Base-by-base conservation (phyloP, 495 filamentous ascomycete species). In the Hypoxylon crocopeplum region DNA sequence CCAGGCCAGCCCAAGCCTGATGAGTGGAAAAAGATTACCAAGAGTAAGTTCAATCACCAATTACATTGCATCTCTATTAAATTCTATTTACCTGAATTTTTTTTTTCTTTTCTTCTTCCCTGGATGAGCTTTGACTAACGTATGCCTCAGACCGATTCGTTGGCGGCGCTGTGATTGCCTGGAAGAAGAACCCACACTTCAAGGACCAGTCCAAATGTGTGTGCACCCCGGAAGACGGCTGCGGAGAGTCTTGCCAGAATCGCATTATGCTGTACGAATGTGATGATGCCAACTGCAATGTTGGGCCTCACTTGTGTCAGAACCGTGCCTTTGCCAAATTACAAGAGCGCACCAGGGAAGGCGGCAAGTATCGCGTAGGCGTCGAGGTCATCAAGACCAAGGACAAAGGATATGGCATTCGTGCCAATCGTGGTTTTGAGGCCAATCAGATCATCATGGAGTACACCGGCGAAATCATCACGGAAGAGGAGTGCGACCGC, bases 191-290 rank as follows among this genome's bases (percentile, higher is more conserved):
- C 52, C 88, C 87, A 37, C 82, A 84, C 12, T 79, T 88, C 51
- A 88, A 91, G 50, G 79, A 89, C 17, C 84, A 81, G 33, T 84
- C 82, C 32, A 85, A 80, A 65, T 98, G 94, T 71, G 85, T 91
- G 56, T 98, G 94, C 72, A 82, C 76, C 8, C 76, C 81, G 33
- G 87, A 90, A 21, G 85, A 84, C 34, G 91, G 91, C 22, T 98
- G 94, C 67, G 91, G 86, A 59, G 92, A 96, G 46, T 78, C 87
- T 57, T 98, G 94, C 74, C 87, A 93, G 65, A 98, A 98, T 67
- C 84, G 92, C 38, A 90, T 90, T 75, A 97, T 98, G 91, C 86
- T 94, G 51, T 97, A 97, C 70, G 94, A 98, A 73, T 98, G 94
- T 71, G 91, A 97, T 71, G 84, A 89, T 7, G 87, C 81, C 40